Conservation (phyloP, 192 early-diverging fungal species). For the Backusella australiensis region DNA sequence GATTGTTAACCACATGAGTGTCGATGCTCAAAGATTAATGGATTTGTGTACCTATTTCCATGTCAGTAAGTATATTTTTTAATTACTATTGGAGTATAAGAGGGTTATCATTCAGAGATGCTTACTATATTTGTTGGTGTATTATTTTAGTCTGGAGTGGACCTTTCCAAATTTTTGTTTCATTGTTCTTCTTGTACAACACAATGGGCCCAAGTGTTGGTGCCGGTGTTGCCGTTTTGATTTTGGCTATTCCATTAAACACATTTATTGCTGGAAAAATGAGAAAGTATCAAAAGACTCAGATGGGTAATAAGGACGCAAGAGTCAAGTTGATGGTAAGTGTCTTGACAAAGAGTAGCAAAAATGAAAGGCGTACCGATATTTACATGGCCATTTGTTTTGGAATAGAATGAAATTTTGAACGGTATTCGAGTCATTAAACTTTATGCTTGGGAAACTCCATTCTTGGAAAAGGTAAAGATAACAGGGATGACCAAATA, state of each 20-base stretch:
- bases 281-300: slow-evolving; percentile 70
- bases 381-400: neutral
- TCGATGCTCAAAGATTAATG: slow-evolving; percentile 62
- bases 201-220: slow-evolving; percentile 80
- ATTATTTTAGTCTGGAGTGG: slow-evolving; percentile 23
- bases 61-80: slow-evolving; percentile 36
- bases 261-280: slow-evolving; percentile 62
- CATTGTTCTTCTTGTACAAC: slow-evolving; percentile 17
- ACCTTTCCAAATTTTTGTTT: slow-evolving; percentile 23
- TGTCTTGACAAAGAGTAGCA: neutral
- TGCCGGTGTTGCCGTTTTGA: slow-evolving; percentile 83
- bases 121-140: neutral
- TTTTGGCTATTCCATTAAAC: slow-evolving; percentile 82
- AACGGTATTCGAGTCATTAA: slow-evolving; percentile 95
- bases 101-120: neutral
- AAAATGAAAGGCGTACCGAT: too few relatives aligned
- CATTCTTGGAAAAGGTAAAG: slow-evolving; percentile 71
- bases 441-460: slow-evolving; percentile 90
- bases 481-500: neutral
- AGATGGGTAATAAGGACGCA: slow-evolving; percentile 85
- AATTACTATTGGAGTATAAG: neutral
- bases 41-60: slow-evolving; percentile 72
- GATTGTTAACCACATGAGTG: slow-evolving; percentile 63
- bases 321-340: slow-evolving; percentile 52
- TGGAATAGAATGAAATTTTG: slow-evolving; percentile 69